Conservation (phyloP, 768 basidiomycete genomes). For the Crepidotus variabilis region DNA sequence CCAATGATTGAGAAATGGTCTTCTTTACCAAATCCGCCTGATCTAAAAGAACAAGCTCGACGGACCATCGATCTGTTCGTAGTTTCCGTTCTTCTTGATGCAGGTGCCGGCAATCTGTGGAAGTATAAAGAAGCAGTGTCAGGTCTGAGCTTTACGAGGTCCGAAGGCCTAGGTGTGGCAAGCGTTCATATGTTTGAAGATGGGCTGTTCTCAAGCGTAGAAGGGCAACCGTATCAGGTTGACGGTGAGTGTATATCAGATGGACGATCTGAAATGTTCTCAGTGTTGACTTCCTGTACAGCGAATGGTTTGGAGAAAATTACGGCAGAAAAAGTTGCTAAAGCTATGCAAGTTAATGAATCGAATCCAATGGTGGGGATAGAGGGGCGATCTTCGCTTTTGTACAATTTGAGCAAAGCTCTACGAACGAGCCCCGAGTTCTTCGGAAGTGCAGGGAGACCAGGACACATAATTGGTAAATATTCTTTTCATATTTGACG, state of each 20-base stretch:
- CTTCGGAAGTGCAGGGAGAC: constrained; percentile 73
- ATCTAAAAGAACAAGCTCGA: constrained; percentile 57
- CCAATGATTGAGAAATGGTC: constrained; percentile 61
- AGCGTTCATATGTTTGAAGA: constrained; percentile 84
- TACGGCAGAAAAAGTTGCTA: constrained; percentile 52
- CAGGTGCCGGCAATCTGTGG: constrained; percentile 88
- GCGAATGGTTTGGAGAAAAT: constrained; percentile 69
- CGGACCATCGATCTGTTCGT: constrained; percentile 86
- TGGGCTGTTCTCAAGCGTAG: constrained; percentile 77
- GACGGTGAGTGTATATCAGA: constrained; percentile 59
- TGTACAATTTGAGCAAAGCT: constrained; percentile 70
- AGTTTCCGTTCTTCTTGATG: constrained; percentile 91
- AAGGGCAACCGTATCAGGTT: constrained; percentile 61
- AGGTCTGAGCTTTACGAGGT: constrained; percentile 55
- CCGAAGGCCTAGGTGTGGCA: constrained; percentile 85
- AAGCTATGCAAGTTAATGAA: constrained; percentile 75
- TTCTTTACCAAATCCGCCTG: constrained; percentile 32
- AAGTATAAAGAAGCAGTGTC: constrained; percentile 60
- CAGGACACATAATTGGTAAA: constrained; percentile 78
- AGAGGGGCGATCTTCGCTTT: constrained; percentile 77
- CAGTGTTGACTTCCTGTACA: constrained; percentile 22
- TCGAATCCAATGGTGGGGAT: constrained; percentile 88
- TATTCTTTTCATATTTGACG: not conserved
- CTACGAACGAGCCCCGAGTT: constrained; percentile 59
- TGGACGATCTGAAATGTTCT: not conserved